phyloP scores from a whole-genome alignment of 2,329 filamentous ascomycete species.

The Magnaporthales sp. region DNA sequence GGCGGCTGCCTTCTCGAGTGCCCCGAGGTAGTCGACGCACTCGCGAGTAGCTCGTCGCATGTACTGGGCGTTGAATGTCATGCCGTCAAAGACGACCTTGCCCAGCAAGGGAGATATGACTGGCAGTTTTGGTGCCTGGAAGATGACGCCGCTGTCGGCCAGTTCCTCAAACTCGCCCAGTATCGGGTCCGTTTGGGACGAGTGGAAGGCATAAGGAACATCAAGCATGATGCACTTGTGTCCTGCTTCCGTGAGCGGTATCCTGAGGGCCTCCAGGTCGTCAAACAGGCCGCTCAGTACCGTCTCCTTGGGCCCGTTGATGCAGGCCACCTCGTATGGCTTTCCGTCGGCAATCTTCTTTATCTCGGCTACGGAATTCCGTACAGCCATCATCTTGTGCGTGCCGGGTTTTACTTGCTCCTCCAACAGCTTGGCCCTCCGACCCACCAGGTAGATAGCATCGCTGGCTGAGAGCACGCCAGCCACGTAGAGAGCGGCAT shows the following conservation, averaged over 20 bases:
- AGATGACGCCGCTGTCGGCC: constrained; percentile 26
- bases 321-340: constrained; percentile 52
- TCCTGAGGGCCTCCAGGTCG: constrained; percentile 34
- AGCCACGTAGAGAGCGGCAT: constrained; percentile 62
- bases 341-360: constrained; percentile 31
- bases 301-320: constrained; percentile 67
- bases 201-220: constrained; percentile 46
- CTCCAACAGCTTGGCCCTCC: constrained; percentile 56
- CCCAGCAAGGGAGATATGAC: constrained; percentile 61
- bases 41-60: constrained; percentile 57
- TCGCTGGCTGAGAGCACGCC: constrained; percentile 64
- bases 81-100: constrained; percentile 48
- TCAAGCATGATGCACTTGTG: constrained; percentile 36
- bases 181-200: constrained; percentile 45
- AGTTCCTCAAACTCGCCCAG: constrained; percentile 48
- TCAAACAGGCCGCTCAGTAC: constrained; percentile 49
- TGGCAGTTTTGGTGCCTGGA: constrained; percentile 40
- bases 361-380: constrained; percentile 42
- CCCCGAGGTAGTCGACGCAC: constrained; percentile 60
- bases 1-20: constrained; percentile 47
- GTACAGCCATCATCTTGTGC: constrained; percentile 48
- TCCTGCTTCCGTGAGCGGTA: constrained; percentile 19
- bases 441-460: constrained; percentile 62
- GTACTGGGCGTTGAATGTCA: constrained; percentile 51
- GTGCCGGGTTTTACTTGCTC: constrained; percentile 56